These are phyloP conservation scores for Phytophthora pistaciae DNA, from an alignment of 352 stramenopile genomes.

Conservation along the genomic window DNA sequence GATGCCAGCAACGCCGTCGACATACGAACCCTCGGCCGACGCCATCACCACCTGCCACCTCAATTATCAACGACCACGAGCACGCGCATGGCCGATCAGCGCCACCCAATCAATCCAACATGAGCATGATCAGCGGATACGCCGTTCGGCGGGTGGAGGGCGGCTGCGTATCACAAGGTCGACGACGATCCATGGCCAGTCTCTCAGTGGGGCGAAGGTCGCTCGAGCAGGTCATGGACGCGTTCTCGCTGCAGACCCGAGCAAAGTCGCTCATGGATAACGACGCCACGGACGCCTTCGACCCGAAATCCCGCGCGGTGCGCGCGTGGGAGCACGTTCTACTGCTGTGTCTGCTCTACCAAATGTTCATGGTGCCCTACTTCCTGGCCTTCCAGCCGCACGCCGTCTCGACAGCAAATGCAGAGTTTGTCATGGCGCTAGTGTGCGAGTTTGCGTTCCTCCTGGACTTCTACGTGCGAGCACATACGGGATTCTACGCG, in stretches of 20 bases:
- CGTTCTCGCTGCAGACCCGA: constrained; percentile 26
- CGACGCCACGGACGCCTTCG: constrained; percentile 53
- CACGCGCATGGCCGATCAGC: constrained; percentile 4
- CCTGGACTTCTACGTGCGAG: constrained; percentile 62
- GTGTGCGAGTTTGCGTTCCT: constrained; percentile 60
- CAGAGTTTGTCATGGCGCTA: constrained; percentile 35
- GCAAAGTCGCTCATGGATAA: constrained; percentile 28
- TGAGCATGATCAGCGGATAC: constrained; percentile 44
- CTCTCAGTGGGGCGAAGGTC: constrained; percentile 26
- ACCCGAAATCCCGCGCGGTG: constrained; percentile 53
- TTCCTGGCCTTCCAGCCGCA: constrained; percentile 54
- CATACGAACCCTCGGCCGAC: not conserved
- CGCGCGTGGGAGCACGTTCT: constrained; percentile 68
- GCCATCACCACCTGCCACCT: not conserved
- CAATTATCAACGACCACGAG: not conserved
- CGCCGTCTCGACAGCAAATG: constrained; percentile 15
- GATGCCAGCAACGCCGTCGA: not conserved
- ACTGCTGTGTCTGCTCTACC: constrained; percentile 57
- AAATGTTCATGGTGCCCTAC: constrained; percentile 67
- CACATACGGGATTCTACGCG: constrained; percentile 67
- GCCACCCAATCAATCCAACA: not conserved
- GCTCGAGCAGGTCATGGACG: constrained; percentile 14
- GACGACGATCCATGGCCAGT: constrained; percentile 23
- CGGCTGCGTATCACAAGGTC: constrained; percentile 6
- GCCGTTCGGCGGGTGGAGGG: constrained; percentile 16